A percentile compares a stretch with the other conserved stretches of the same genome.
Conservation (phyloP, 2,329 filamentous ascomycete genomes). For the Talaromyces sp. region DNA sequence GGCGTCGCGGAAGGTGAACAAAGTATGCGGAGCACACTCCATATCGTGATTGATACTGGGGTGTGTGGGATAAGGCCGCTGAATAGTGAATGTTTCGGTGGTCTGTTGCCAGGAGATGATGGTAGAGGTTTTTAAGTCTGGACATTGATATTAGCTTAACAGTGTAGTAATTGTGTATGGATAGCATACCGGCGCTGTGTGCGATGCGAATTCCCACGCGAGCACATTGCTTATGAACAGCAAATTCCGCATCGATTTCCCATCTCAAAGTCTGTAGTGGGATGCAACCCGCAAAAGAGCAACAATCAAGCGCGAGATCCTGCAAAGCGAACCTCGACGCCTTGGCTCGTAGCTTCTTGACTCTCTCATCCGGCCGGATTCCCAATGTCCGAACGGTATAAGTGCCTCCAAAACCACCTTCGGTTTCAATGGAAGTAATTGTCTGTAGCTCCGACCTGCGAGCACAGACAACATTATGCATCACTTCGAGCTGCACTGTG, state of each 20-base stretch:
- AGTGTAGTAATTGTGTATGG: background rate
- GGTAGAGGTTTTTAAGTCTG: constrained; percentile 27
- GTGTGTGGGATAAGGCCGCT: constrained; percentile 14
- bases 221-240: constrained; percentile 18
- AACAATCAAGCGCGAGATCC: background rate
- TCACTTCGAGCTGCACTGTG: constrained; percentile 36
- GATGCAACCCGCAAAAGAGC: background rate
- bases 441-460: constrained; percentile 24
- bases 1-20: constrained; percentile 32
- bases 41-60: constrained; percentile 29
- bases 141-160: background rate
- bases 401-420: constrained; percentile 19
- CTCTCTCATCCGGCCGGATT: constrained; percentile 24
- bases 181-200: constrained; percentile 17
- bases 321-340: constrained; percentile 5
- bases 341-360: constrained; percentile 21
- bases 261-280: constrained; percentile 16
- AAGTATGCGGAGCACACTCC: constrained; percentile 40
- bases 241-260: constrained; percentile 23
- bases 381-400: constrained; percentile 41
- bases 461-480: constrained; percentile 31
- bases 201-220: constrained; percentile 25
- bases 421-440: constrained; percentile 38
- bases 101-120: constrained; percentile 33
- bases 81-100: constrained; percentile 34